phyloP scores from a whole-genome alignment of 2,329 filamentous ascomycete genomes.

The Gremmenia infestans region DNA sequence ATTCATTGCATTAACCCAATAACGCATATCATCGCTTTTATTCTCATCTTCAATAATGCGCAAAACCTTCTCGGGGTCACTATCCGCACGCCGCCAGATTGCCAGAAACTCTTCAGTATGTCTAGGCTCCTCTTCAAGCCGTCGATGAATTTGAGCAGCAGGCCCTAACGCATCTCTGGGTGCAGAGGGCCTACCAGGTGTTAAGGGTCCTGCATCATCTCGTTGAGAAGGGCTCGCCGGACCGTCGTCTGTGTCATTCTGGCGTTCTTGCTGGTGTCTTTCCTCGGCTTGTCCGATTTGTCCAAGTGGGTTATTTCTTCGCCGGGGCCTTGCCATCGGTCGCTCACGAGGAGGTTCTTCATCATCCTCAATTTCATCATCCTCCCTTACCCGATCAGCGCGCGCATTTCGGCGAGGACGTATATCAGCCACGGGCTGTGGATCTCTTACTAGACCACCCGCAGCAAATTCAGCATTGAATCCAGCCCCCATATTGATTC shows the following conservation, averaged over 20 bases:
- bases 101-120: constrained; percentile 42
- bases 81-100: constrained; percentile 55
- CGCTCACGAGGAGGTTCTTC: constrained; percentile 15
- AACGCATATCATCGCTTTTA: constrained; percentile 51
- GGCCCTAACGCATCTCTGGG: constrained; percentile 21
- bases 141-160: constrained; percentile 27
- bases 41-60: constrained; percentile 58
- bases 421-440: constrained; percentile 11
- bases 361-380: constrained; percentile 1
- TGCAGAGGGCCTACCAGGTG: constrained; percentile 13
- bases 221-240: neutral
- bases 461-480: constrained; percentile 52
- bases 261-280: neutral
- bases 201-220: constrained; percentile 7
- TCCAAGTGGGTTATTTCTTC: constrained; percentile 17
- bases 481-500: constrained; percentile 71
- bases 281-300: constrained; percentile 8
- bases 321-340: constrained; percentile 21
- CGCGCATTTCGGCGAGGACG: constrained; percentile 4
- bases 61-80: constrained; percentile 54
- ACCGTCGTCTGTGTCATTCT: neutral
- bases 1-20: constrained; percentile 53
- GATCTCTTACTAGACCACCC: constrained; percentile 32
- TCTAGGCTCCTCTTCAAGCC: constrained; percentile 24
- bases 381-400: constrained; percentile 10